Base-by-base conservation (phyloP, 2,329 filamentous ascomycete species). In the Fusarium xylarioides region DNA sequence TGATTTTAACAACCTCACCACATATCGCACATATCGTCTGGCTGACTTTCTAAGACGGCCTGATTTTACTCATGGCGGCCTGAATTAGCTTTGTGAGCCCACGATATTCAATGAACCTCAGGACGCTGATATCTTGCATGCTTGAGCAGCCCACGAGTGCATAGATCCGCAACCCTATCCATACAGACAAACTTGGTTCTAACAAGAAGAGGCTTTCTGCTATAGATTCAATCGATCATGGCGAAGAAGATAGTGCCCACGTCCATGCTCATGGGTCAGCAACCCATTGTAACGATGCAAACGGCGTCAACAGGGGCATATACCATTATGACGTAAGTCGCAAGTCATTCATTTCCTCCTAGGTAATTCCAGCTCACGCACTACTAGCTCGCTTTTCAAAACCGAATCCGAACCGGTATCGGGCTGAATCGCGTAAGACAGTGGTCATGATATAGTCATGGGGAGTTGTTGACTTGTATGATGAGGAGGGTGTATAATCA, bases 91-190 rank as follows among this genome's bases (percentile, higher is more conserved):
- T 57, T 42, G n/a, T 43, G 43, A 37, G 65, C 62, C 50, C 43
- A 66, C 37, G 50, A 61, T 63, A 87, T 86, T 82, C 82, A 86
- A 16, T 82, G 79, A 10, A 75, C 71, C 16, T 86, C 61, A 72
- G 84, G 73, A 81, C 79, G 57, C 81, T 83, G 30, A 85, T 73
- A 1, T 84, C 84, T 71, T 86, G 83, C 28, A 86, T 65, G 9
- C 81, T 83, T 16, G 76, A 83, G 50, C 79, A 82, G 12, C 18
- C 35, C 26, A 78, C 78, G 7, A 77, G 79, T 86, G 86, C 16
- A 26, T 34, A 26, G 23, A 35, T 21, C 55, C 26, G 16, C 18
- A 9, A 8, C 21, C 28, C 34, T 28, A 28, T 28, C 26, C 26
- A 28, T 28, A 28, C 26, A 28, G 26, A 83, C 85, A 34, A 87